Evolutionary conservation across 495 filamentous ascomycete species (phyloP).

Genomic region (Aspergillus biplanus): DNA sequence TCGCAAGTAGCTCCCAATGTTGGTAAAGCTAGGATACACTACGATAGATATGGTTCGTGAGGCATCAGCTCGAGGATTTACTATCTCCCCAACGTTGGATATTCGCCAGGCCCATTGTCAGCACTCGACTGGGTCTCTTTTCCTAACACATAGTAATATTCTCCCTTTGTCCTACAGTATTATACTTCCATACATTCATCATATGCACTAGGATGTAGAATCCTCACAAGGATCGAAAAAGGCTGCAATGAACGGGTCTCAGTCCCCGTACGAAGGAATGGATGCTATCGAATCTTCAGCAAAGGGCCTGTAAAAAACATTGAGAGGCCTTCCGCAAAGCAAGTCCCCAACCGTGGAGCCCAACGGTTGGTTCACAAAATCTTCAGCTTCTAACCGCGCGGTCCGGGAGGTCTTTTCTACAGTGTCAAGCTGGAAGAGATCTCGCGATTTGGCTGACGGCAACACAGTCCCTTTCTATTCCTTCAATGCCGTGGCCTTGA

Average conservation of each 20-base stretch:
- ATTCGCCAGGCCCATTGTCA: no score
- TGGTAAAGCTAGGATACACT: no score
- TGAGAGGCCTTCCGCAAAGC: conserved; percentile 2
- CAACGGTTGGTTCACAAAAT: conserved; percentile 3
- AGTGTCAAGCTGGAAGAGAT: conserved; percentile 12
- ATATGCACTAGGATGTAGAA: no score
- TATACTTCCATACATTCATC: no score
- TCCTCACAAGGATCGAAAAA: conserved; percentile 3
- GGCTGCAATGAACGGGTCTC: conserved; percentile 5
- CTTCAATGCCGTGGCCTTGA: not conserved
- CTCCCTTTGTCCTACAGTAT: no score
- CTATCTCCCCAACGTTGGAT: no score
- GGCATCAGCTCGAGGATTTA: no score
- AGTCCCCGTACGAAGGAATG: conserved; percentile 3
- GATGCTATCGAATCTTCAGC: conserved; percentile 1
- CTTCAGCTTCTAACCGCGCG: conserved; percentile 6
- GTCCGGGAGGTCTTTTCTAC: not conserved
- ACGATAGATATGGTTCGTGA: no score
- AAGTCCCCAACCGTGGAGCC: conserved; percentile 7
- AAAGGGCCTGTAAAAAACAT: not conserved
- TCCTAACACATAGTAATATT: no score
- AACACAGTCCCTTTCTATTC: conserved; percentile 4
- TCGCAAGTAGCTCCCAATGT: no score
- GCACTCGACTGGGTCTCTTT: no score
- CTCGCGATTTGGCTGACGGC: conserved; percentile 14